Conservation (phyloP, 2,329 filamentous ascomycete species). For the Herpotrichia juniperi region DNA sequence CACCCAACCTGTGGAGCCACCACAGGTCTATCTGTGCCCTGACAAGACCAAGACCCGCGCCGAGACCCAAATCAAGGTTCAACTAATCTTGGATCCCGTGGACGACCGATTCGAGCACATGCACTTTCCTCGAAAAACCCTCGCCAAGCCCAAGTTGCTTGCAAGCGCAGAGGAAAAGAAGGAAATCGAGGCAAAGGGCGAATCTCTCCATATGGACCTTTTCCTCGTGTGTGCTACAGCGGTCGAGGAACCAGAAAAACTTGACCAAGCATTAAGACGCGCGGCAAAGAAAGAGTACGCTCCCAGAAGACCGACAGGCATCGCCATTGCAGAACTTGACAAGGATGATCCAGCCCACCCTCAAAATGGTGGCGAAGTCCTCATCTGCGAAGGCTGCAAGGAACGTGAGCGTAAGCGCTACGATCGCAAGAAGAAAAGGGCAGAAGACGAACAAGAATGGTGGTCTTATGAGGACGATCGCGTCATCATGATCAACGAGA, state of each 20-base stretch:
- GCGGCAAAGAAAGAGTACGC: constrained; percentile 56
- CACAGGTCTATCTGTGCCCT: constrained; percentile 25
- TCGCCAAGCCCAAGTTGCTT: constrained; percentile 91
- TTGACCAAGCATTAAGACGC: constrained; percentile 69
- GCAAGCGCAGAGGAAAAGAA: constrained; percentile 71
- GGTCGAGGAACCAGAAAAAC: constrained; percentile 74
- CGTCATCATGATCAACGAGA: constrained; percentile 49
- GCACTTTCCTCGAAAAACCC: constrained; percentile 86
- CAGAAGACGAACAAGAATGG: constrained; percentile 89
- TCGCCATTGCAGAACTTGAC: constrained; percentile 51
- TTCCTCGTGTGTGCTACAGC: constrained; percentile 86
- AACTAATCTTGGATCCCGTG: constrained; percentile 76
- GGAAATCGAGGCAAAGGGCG: constrained; percentile 76
- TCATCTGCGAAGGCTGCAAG: constrained; percentile 91
- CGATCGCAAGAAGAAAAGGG: constrained; percentile 91
- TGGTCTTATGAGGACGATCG: constrained; percentile 56
- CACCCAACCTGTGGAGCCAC: constrained; percentile 26
- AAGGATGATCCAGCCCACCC: constrained; percentile 73
- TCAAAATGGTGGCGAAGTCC: constrained; percentile 89
- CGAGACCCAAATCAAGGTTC: constrained; percentile 93
- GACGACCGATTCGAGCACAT: constrained; percentile 78
- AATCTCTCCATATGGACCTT: constrained; percentile 30
- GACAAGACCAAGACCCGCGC: constrained; percentile 77
- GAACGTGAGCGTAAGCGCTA: constrained; percentile 89
- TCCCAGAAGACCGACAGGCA: constrained; percentile 40